Evolutionary conservation across 2,329 filamentous ascomycete species (phyloP).

Genomic region (Trichoderma cornu-damae): DNA sequence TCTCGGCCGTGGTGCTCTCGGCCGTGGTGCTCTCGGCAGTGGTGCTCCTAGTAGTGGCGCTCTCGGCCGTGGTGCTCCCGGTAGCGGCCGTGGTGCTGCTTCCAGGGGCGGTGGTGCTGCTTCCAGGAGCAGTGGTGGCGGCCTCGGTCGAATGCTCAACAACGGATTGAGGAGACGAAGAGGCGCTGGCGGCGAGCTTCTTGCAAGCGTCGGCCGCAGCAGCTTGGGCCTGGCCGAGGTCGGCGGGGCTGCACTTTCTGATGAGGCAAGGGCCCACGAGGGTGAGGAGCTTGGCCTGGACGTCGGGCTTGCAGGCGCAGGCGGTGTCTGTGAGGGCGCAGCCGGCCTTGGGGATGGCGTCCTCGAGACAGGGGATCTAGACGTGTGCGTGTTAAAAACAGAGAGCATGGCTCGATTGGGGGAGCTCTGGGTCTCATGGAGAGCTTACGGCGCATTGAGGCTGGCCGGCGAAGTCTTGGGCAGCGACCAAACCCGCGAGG

Average conservation of each 20-base stretch:
- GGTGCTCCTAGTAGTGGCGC: slow-evolving; percentile 6
- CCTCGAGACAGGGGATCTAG: slow-evolving; percentile 33
- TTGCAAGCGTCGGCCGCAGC: slow-evolving; percentile 32
- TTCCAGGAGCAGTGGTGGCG: slow-evolving; percentile 4
- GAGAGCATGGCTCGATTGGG: no score
- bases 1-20: neutral
- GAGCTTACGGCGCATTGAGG: slow-evolving; percentile 39
- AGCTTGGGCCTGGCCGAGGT: slow-evolving; percentile 31
- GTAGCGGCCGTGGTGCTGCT: slow-evolving; percentile 5
- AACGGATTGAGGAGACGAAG: slow-evolving; percentile 11
- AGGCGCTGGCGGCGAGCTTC: slow-evolving; percentile 3
- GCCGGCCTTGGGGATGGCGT: slow-evolving; percentile 34
- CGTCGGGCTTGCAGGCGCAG: slow-evolving; percentile 37
- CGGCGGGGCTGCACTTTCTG: slow-evolving; percentile 31
- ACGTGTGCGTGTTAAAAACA: neutral
- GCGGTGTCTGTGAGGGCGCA: slow-evolving; percentile 34
- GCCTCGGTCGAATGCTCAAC: neutral
- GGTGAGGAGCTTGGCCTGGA: slow-evolving; percentile 30
- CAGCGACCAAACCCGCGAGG: slow-evolving; percentile 34
- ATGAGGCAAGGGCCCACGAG: slow-evolving; percentile 32
- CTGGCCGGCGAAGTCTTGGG: slow-evolving; percentile 35
- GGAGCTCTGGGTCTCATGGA: no score
- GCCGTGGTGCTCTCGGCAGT: neutral
- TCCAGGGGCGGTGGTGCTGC: neutral
- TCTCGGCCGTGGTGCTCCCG: no score